These are phyloP conservation scores for Penicillium sp. DNA, from an alignment of 2,329 filamentous ascomycete genomes.

Conservation along the genomic window DNA sequence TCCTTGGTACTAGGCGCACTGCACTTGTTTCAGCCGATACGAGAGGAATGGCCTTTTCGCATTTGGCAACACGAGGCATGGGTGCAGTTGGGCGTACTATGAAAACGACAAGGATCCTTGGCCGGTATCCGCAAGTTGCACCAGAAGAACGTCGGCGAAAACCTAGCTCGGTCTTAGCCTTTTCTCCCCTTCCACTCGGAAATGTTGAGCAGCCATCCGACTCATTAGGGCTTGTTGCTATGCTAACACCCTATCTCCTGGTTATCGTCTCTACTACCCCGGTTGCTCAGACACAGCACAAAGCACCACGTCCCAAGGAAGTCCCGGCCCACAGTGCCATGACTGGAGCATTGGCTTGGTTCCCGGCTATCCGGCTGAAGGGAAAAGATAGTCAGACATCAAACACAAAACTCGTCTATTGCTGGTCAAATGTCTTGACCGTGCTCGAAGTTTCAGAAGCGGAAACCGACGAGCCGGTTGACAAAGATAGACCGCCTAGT, in stretches of 20 bases:
- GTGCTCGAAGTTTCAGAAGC: slow-evolving; percentile 85
- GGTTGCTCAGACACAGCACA: slow-evolving; percentile 94
- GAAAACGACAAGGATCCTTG: slow-evolving; percentile 87
- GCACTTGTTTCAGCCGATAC: slow-evolving; percentile 95
- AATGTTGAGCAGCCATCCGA: slow-evolving; percentile 91
- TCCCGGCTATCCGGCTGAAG: slow-evolving; percentile 92
- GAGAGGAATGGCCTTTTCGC: slow-evolving; percentile 96
- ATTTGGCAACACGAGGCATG: slow-evolving; percentile 88
- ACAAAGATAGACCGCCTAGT: slow-evolving; percentile 76
- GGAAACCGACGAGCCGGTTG: slow-evolving; percentile 58
- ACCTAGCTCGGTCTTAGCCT: slow-evolving; percentile 92
- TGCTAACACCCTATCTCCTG: slow-evolving; percentile 91
- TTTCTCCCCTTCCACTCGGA: slow-evolving; percentile 87
- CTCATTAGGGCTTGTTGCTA: slow-evolving; percentile 84
- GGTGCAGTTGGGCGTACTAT: slow-evolving; percentile 83
- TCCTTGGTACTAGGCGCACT: slow-evolving; percentile 89
- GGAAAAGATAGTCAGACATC: slow-evolving; percentile 68
- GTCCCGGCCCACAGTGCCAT: slow-evolving; percentile 86
- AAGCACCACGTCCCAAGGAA: slow-evolving; percentile 87
- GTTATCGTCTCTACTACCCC: slow-evolving; percentile 98
- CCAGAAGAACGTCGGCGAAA: slow-evolving; percentile 71
- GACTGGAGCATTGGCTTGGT: slow-evolving; percentile 95
- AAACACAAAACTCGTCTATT: slow-evolving; percentile 87
- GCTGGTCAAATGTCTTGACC: slow-evolving; percentile 97
- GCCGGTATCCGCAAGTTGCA: slow-evolving; percentile 78